Conservation (phyloP, 1,284 basidiomycete species). For the Ganoderma multipileum region DNA sequence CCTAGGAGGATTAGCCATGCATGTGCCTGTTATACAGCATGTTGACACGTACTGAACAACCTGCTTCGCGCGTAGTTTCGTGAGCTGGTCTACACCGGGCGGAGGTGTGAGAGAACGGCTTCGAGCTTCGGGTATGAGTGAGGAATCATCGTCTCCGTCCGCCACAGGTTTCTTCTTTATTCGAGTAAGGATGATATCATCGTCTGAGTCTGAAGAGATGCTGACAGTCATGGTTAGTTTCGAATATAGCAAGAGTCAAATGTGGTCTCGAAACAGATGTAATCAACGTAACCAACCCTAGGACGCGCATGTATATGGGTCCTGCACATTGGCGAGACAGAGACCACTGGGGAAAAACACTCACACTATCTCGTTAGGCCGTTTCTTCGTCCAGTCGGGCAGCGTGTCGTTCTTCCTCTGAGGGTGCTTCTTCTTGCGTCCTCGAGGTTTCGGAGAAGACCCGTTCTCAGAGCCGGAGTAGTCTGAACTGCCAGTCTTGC, state of each 20-base stretch:
- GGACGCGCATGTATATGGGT: slow-evolving; percentile 12
- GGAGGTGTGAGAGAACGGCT: slow-evolving; percentile 80
- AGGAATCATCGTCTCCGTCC: slow-evolving; percentile 25
- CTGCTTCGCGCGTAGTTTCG: slow-evolving; percentile 58
- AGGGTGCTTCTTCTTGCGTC: slow-evolving; percentile 46
- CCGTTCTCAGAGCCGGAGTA: slow-evolving; percentile 33
- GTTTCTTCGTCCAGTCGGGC: slow-evolving; percentile 38
- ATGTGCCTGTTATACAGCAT: not conserved
- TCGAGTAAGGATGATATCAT: slow-evolving; percentile 45
- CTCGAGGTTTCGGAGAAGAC: slow-evolving; percentile 41
- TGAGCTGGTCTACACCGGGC: slow-evolving; percentile 58
- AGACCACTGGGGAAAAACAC: slow-evolving; percentile 11
- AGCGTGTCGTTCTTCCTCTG: slow-evolving; percentile 37
- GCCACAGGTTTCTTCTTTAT: slow-evolving; percentile 37
- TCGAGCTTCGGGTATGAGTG: slow-evolving; percentile 38
- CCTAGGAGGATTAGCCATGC: slow-evolving; percentile 40
- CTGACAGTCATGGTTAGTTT: slow-evolving; percentile 20
- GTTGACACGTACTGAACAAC: slow-evolving; percentile 58
- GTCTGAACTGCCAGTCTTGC: slow-evolving; percentile 23
- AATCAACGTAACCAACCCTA: not conserved
- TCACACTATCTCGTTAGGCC: slow-evolving; percentile 33
- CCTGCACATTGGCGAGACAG: not conserved
- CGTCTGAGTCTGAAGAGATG: slow-evolving; percentile 55
- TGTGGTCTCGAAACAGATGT: not conserved
- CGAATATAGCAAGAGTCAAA: not conserved